Evolutionary conservation across 768 basidiomycete species (phyloP), one percentile per base, ranked within the genome.

Genomic region (Neoboletus brunneissimus): DNA sequence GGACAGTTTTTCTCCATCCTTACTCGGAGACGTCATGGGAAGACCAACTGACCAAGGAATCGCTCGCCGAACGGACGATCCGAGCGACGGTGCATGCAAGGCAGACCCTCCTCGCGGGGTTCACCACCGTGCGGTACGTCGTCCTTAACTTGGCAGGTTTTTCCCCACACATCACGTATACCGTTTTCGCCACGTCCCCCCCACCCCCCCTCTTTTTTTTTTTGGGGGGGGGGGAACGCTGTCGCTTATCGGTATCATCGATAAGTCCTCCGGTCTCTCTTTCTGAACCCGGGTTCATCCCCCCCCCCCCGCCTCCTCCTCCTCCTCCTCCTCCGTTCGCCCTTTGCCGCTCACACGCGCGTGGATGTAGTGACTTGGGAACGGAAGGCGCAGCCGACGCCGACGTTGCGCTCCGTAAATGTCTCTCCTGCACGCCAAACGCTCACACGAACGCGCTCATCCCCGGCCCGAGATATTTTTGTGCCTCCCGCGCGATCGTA

Each of bases 341-440:
- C 9, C 29, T 29, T 29, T 29, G 25, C 29, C 8, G 3, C 23
- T 32, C 29, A 47, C 25, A 20, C n/a, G 25, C 27, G 3, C 27
- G 27, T n/a, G 27, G 5, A 22, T 29, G 23, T 10, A 85, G 84
- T 32, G 85, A 87, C 62, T 73, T 87, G 6, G 85, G 86, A n/a
- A 86, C 85, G 1, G 85, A 87, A 65, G 85, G 84, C 2, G 84
- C 84, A 1, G 78, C 72, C 25, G 85, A 86, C 62, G 82, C 84
- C 18, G 85, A 87, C 61, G 70, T 86, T 13, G 73, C 77, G 0
- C 71, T 87, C 37, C 76, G 84, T 20, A 82, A 82, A 58, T 84
- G 84, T 63, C 63, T 87, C 18, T 76, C 81, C 18, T 73, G 72
- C 7, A 69, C 73, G 2, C 27, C n/a, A 6, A 67, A 72, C 23